Evolutionary conservation across 305 asterid species (phyloP).

Genomic region (Fraxinus sp.): DNA sequence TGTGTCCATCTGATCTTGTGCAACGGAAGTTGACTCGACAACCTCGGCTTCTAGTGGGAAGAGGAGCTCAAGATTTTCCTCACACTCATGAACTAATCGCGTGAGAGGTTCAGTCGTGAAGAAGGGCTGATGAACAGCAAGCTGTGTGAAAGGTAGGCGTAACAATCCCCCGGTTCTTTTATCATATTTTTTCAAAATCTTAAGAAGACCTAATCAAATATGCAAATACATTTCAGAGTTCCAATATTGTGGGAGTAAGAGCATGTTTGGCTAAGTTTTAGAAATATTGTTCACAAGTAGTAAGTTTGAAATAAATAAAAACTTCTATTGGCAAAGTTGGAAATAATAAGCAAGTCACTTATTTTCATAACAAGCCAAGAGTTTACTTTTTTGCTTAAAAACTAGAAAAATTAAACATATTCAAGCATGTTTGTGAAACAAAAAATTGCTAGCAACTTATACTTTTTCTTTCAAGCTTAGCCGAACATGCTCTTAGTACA

Average conservation of each 20-base stretch:
- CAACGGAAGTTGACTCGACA: slow-evolving; percentile 45
- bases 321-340: not conserved
- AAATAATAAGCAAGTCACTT: not conserved
- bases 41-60: slow-evolving; percentile 91
- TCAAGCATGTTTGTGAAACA: not conserved
- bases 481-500: not conserved
- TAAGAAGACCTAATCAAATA: slow-evolving; percentile 60
- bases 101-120: slow-evolving; percentile 86
- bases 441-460: not conserved
- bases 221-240: not conserved
- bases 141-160: slow-evolving; percentile 74
- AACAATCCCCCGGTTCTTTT: slow-evolving; percentile 81
- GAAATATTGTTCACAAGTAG: not conserved
- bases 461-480: not conserved
- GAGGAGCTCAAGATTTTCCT: slow-evolving; percentile 84
- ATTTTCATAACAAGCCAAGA: not conserved
- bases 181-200: slow-evolving; percentile 89
- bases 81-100: slow-evolving; percentile 79
- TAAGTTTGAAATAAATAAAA: not conserved
- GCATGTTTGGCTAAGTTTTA: not conserved
- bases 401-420: not conserved
- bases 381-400: not conserved
- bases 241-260: not conserved
- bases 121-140: slow-evolving; percentile 84
- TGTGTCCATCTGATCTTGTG: slow-evolving; percentile 30